Conservation (phyloP, 1,284 basidiomycete species). For the Malassezia caprae region DNA sequence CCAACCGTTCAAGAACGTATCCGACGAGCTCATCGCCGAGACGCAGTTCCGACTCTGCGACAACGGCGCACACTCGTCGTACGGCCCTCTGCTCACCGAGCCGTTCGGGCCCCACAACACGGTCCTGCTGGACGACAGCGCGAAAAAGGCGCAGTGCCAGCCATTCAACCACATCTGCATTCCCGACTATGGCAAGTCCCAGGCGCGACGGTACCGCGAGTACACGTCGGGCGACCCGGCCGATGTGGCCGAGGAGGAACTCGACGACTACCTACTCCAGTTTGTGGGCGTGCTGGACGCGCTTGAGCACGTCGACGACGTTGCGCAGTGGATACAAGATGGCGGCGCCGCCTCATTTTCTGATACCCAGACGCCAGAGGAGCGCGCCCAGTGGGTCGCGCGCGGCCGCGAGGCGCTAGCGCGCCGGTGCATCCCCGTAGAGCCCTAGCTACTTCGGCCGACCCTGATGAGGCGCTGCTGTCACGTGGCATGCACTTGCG, state of each 20-base stretch:
- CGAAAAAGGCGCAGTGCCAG: constrained; percentile 64
- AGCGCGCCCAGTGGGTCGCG: constrained; percentile 1
- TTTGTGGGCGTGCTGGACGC: constrained; percentile 40
- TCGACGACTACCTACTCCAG: constrained; percentile 40
- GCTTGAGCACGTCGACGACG: constrained; percentile 26
- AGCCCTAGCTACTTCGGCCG: not conserved
- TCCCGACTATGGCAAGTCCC: constrained; percentile 29
- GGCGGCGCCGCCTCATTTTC: constrained; percentile 18
- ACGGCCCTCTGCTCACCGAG: not conserved
- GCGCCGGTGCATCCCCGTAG: constrained; percentile 6
- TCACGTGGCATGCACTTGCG: not conserved
- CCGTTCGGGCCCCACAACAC: constrained; percentile 61
- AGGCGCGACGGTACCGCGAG: constrained; percentile 3
- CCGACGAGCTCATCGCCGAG: constrained; percentile 15
- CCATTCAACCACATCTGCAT: constrained; percentile 52
- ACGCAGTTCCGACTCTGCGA: not conserved
- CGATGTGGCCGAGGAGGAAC: not conserved
- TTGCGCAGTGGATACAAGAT: constrained; percentile 25
- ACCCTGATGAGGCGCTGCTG: too few relatives aligned
- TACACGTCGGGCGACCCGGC: not conserved
- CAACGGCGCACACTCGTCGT: not conserved
- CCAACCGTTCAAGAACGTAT: not conserved
- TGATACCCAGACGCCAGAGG: not conserved
- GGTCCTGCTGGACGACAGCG: constrained; percentile 69
- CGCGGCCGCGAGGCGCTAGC: constrained; percentile 7